Conservation (phyloP, 202 grass and related monocot genomes). For the Schoenoplectus triqueter region DNA sequence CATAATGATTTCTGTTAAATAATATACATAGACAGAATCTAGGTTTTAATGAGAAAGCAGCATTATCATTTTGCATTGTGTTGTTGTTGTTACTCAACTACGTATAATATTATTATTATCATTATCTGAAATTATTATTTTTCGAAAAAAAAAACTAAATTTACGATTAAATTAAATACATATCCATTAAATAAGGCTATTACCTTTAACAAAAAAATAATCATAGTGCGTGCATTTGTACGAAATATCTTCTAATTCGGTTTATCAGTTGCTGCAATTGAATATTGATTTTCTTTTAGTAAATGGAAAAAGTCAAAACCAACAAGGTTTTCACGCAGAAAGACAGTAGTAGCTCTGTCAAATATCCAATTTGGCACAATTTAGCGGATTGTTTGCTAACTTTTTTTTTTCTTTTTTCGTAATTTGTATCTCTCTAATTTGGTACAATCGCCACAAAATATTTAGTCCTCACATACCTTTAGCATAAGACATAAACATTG, state of each 20-base stretch:
- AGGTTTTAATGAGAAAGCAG: too few species aligned
- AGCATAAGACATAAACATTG: conserved; percentile 16
- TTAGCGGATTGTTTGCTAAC: background rate
- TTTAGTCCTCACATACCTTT: background rate
- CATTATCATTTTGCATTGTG: too few species aligned
- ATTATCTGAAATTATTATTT: too few species aligned
- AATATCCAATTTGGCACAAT: background rate
- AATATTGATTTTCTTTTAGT: background rate
- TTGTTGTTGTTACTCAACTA: too few species aligned
- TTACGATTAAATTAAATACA: background rate
- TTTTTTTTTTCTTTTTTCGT: background rate
- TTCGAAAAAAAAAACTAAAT: background rate
- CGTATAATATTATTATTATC: too few species aligned
- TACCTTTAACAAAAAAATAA: background rate
- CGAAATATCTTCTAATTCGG: background rate
- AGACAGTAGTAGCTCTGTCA: background rate
- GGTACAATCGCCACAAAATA: background rate
- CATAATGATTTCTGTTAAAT: too few species aligned
- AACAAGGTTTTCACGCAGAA: background rate
- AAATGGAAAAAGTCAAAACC: background rate
- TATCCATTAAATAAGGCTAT: too few species aligned
- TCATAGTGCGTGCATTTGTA: background rate
- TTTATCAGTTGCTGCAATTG: background rate
- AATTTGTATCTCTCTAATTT: conserved; percentile 9
- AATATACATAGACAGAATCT: too few species aligned